phyloP scores from a whole-genome alignment of 306 rosid species.

The Vachellia pachyceras region DNA sequence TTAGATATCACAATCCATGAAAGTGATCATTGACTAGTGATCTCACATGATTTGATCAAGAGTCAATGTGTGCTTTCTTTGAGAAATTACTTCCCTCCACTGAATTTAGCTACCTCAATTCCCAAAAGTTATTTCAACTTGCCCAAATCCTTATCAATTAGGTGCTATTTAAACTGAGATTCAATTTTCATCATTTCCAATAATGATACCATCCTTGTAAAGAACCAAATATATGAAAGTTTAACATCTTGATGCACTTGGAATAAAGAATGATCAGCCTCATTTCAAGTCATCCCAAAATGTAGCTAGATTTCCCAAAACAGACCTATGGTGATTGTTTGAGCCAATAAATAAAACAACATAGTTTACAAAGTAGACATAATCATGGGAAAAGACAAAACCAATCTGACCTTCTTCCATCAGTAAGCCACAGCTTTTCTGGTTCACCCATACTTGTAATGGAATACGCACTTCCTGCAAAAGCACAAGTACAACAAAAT shows the following conservation, averaged over 20 bases:
- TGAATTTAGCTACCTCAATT: not conserved
- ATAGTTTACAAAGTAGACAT: not conserved
- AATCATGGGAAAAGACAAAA: slow-evolving; percentile 36
- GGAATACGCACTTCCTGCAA: slow-evolving; percentile 91
- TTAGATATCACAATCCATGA: not conserved
- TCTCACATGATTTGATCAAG: not conserved
- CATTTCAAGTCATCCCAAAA: not conserved
- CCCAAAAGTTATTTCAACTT: not conserved
- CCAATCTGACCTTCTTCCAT: slow-evolving; percentile 70
- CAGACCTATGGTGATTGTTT: not conserved
- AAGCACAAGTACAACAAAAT: slow-evolving; percentile 36
- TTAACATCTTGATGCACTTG: not conserved
- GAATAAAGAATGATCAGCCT: not conserved
- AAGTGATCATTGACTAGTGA: not conserved
- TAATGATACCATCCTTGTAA: not conserved
- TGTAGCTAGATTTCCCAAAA: not conserved
- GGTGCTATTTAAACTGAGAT: not conserved
- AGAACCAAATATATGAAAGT: not conserved
- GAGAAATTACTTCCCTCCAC: not conserved
- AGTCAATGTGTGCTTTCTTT: not conserved
- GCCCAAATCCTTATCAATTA: not conserved
- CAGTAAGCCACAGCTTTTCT: slow-evolving; percentile 74
- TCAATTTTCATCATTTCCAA: not conserved
- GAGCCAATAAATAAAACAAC: not conserved
- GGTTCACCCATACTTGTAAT: slow-evolving; percentile 88